A percentile compares a stretch with the other conserved stretches of the same genome.
These are phyloP conservation scores for Biscogniauxia mediterranea DNA, from an alignment of 2,329 filamentous ascomycete genomes.

Conservation along the genomic window DNA sequence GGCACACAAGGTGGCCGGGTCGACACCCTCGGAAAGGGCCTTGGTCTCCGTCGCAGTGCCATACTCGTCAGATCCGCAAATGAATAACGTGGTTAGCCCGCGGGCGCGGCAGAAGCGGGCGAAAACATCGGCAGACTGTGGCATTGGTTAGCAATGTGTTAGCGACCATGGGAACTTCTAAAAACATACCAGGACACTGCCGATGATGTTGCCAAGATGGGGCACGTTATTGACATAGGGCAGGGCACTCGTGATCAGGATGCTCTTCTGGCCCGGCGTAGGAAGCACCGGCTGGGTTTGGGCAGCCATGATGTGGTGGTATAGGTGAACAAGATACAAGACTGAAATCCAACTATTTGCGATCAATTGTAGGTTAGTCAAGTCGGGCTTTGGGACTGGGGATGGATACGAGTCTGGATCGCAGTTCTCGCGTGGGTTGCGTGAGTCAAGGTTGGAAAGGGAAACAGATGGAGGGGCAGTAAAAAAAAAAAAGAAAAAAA, in stretches of 20 bases:
- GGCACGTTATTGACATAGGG: constrained; percentile 67
- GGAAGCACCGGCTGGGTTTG: constrained; percentile 10
- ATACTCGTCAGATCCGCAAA: constrained; percentile 92
- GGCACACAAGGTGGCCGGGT: constrained; percentile 80
- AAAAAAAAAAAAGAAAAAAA: not conserved
- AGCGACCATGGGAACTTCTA: not conserved
- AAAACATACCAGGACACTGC: constrained; percentile 67
- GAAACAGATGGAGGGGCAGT: not conserved
- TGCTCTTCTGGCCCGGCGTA: constrained; percentile 13
- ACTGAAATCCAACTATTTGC: no score
- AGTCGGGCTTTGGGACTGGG: not conserved
- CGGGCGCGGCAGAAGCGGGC: constrained; percentile 77
- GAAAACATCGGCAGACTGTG: constrained; percentile 70
- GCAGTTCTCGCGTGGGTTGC: no score
- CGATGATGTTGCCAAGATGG: constrained; percentile 86
- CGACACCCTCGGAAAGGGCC: constrained; percentile 82
- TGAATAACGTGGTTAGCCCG: constrained; percentile 75
- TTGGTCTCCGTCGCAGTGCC: constrained; percentile 96
- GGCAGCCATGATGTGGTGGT: not conserved
- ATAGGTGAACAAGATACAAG: no score
- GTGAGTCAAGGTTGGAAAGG: not conserved
- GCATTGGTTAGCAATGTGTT: not conserved
- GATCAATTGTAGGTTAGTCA: not conserved
- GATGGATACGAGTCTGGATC: no score
- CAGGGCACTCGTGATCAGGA: constrained; percentile 40